These are phyloP conservation scores for Thyridium curvatum DNA, from an alignment of 2,329 filamentous ascomycete genomes.

Conservation along the genomic window DNA sequence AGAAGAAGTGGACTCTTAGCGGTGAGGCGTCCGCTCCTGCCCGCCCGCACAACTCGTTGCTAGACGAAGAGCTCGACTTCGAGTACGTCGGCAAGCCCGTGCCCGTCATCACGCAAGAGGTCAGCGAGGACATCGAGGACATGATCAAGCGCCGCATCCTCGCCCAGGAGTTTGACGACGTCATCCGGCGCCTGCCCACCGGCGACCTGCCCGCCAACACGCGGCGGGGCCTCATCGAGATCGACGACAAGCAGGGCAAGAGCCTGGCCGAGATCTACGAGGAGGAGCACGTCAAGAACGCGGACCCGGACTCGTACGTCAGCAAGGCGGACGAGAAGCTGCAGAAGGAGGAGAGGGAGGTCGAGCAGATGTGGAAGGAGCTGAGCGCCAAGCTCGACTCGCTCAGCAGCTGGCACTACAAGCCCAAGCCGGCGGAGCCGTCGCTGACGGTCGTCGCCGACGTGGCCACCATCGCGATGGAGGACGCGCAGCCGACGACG, in stretches of 20 bases:
- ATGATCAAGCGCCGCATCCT: conserved; percentile 92
- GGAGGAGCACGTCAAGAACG: conserved; percentile 75
- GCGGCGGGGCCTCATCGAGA: conserved; percentile 67
- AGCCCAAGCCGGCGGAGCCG: conserved; percentile 77
- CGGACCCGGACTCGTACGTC: conserved; percentile 72
- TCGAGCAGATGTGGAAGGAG: conserved; percentile 76
- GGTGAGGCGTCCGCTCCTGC: conserved; percentile 82
- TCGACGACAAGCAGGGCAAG: conserved; percentile 87
- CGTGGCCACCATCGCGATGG: conserved; percentile 87
- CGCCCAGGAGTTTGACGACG: conserved; percentile 85
- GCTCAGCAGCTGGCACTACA: conserved; percentile 91
- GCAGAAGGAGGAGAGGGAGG: conserved; percentile 74
- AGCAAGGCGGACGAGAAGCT: conserved; percentile 79
- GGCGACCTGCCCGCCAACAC: conserved; percentile 53
- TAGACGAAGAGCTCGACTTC: conserved; percentile 94
- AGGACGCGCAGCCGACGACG: conserved; percentile 85
- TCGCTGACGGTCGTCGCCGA: conserved; percentile 82
- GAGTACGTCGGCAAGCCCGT: conserved; percentile 93
- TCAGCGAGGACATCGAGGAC: conserved; percentile 86
- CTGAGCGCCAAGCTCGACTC: conserved; percentile 77
- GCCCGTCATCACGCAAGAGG: conserved; percentile 85
- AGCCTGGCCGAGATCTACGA: conserved; percentile 91
- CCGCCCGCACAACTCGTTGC: conserved; percentile 81
- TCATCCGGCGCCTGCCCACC: conserved; percentile 74
- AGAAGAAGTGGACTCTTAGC: conserved; percentile 82